phyloP scores from a whole-genome alignment of 2,329 filamentous ascomycete genomes.

The Aspergillus arachidicola region DNA sequence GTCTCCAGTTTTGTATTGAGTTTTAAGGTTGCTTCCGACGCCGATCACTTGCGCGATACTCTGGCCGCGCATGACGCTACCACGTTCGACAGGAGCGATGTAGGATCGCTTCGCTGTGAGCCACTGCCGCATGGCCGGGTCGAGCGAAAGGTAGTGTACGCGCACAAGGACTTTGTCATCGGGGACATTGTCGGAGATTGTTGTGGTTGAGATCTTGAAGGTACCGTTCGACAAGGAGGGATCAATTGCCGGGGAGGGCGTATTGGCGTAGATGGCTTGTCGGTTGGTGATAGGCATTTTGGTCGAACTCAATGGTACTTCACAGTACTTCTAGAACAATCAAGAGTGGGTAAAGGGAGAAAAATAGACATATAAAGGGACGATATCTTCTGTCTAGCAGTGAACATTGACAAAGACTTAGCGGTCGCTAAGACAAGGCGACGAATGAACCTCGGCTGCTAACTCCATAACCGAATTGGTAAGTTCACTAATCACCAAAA shows the following conservation, averaged over 20 bases:
- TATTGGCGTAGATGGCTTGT: slow-evolving; percentile 40
- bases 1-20: slow-evolving; percentile 35
- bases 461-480: neutral
- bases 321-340: neutral
- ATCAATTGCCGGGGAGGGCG: slow-evolving; percentile 38
- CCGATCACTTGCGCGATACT: slow-evolving; percentile 62
- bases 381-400: neutral
- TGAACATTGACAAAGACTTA: neutral
- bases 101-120: slow-evolving; percentile 64
- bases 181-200: slow-evolving; percentile 32
- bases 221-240: slow-evolving; percentile 39
- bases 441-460: slow-evolving; percentile 6
- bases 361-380: neutral
- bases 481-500: slow-evolving; percentile 4
- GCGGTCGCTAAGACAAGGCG: neutral
- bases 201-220: slow-evolving; percentile 35
- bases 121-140: slow-evolving; percentile 78
- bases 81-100: slow-evolving; percentile 68
- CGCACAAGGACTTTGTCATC: slow-evolving; percentile 63
- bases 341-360: neutral
- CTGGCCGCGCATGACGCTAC: slow-evolving; percentile 68
- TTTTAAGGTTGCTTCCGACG: slow-evolving; percentile 51
- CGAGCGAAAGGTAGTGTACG: slow-evolving; percentile 67
- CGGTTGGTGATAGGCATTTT: slow-evolving; percentile 34
- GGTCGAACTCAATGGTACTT: neutral